Base-by-base conservation (phyloP, 1,139 yeast species). In the Komagataea norvegica region DNA sequence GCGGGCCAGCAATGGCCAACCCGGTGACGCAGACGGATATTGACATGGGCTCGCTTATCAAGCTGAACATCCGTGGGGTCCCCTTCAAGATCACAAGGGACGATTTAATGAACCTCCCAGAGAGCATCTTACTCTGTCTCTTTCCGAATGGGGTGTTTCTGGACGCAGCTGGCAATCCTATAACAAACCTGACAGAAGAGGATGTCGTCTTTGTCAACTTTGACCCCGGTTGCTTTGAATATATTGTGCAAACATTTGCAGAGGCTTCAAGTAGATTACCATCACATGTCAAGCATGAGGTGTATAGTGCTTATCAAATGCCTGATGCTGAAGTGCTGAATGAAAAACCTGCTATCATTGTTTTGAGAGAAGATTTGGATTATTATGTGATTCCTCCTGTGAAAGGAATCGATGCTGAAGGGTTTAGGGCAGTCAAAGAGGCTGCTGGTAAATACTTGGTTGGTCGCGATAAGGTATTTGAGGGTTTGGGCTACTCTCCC, bases 361-460 rank as follows among this genome's bases (percentile, higher is more conserved):
- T 91, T 4, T 68, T 93, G 40, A 70, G 96, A 45, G 99, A 93
- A 60, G 98, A 93, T 59, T 69, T 93, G 49, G 98, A 93, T 58
- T 93, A 77, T 62, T 93, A 89, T 60, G 86, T 94, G 42, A 79
- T 91, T 20, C 95, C 96, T 0, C 87, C 89, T 3, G 59, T 63
- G 8, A 58, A 67, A 4, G 82, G 82, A 1, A 41, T 55, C 13
- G 38, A 45, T 20, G 44, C 51, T 14, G 46, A 43, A 11, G 52
- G 51, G 24, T 79, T 88, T 72, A 72, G 75, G 49, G 67, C 68
- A 31, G 65, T 89, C 43, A 89, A 89, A 59, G 57, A 74, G 33
- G 73, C 74, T 44, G 93, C 88, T 15, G 95, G 88, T 46, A 67
- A 77, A 45, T 60, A 67, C 43, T 66, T 91, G 44, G 68, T 77